A percentile compares a stretch with the other conserved stretches of the same genome.
These are phyloP conservation scores for Coemansia sp. DNA, from an alignment of 192 early-diverging fungal genomes.

Conservation along the genomic window DNA sequence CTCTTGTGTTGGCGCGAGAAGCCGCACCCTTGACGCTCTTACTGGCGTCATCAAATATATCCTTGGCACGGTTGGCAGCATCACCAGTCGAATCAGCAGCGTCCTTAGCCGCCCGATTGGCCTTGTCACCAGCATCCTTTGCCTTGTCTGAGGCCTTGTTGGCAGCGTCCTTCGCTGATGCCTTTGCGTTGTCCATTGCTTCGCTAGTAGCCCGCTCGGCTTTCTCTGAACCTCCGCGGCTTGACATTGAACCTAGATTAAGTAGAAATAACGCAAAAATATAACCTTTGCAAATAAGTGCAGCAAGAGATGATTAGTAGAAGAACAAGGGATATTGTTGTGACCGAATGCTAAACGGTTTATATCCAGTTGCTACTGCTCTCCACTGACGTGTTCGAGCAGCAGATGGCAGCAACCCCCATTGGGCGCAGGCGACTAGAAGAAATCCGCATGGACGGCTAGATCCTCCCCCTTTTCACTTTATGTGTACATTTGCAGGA, in stretches of 20 bases:
- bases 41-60: constrained; percentile 35
- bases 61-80: constrained; percentile 32
- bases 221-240: constrained; percentile 23
- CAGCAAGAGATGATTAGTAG: constrained; percentile 1
- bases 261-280: background rate
- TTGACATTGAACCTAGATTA: constrained; percentile 13
- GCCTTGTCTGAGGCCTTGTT: constrained; percentile 16
- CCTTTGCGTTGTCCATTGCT: constrained; percentile 24
- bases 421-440: no score
- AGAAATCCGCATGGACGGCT: no score
- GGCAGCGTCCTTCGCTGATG: constrained; percentile 16
- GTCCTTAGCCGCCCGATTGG: constrained; percentile 15
- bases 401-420: no score
- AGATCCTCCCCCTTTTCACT: no score
- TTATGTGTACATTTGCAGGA: no score
- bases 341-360: no score
- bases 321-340: background rate
- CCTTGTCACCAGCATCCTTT: constrained; percentile 13
- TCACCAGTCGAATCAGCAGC: constrained; percentile 23
- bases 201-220: constrained; percentile 28
- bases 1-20: constrained; percentile 32
- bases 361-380: no score
- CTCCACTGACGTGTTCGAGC: no score
- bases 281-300: background rate
- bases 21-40: constrained; percentile 46